Evolutionary conservation across 176 grass and related monocot species (phyloP).

Genomic region (Oryza glaberrima): DNA sequence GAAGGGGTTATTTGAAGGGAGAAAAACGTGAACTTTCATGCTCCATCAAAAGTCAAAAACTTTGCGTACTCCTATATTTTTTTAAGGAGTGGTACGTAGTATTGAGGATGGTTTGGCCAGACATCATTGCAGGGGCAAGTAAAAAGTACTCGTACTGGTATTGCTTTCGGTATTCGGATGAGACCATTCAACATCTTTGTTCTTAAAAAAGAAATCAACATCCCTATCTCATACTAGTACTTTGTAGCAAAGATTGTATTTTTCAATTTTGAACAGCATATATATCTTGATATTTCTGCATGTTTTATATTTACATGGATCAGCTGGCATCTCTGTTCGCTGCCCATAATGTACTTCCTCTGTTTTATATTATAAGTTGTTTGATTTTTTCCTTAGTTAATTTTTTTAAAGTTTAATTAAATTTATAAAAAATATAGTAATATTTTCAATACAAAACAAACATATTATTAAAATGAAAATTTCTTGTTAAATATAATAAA

Average conservation of each 20-base stretch:
- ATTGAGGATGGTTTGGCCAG: not conserved
- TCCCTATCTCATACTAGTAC: not conserved
- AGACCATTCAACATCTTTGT: no score
- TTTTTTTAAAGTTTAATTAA: no score
- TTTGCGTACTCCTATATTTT: not conserved
- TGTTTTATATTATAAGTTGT: no score
- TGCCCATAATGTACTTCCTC: not conserved
- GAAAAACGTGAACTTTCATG: not conserved
- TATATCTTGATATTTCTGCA: not conserved
- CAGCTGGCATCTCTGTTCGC: not conserved
- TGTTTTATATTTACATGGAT: not conserved
- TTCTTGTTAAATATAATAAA: no score
- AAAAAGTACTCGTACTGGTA: no score
- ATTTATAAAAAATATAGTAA: no score
- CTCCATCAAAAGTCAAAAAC: not conserved
- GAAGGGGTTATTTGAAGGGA: not conserved
- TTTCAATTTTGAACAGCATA: not conserved
- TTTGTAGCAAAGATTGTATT: not conserved
- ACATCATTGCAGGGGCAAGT: no score
- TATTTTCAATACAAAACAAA: no score
- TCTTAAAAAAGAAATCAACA: no score
- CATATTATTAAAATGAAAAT: no score
- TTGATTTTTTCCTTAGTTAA: no score
- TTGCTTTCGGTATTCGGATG: no score
- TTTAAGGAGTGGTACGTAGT: not conserved